A percentile compares a stretch with the other conserved stretches of the same genome.
phyloP scores from a whole-genome alignment of 257 asterid genomes.

The Anisodus acutangulus region DNA sequence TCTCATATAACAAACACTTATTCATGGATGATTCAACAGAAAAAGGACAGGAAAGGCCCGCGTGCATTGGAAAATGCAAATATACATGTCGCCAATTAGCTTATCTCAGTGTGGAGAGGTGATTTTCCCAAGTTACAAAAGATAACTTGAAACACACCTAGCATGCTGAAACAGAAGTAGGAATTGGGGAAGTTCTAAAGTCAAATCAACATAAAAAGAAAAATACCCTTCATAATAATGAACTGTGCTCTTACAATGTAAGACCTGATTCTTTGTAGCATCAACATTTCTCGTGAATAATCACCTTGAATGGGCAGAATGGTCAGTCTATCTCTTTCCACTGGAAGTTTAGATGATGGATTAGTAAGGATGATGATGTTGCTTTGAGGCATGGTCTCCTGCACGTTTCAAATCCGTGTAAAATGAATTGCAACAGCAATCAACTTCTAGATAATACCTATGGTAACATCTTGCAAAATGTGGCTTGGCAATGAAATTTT shows the following conservation, averaged over 20 bases:
- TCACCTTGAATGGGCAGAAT: constrained; percentile 92
- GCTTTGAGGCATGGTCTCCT: constrained; percentile 83
- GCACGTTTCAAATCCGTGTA: constrained; percentile 37
- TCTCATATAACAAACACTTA: not conserved
- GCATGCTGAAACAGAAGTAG: not conserved
- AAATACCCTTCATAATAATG: constrained; percentile 44
- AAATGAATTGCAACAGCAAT: not conserved
- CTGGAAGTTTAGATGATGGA: constrained; percentile 68
- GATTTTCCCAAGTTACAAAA: not conserved
- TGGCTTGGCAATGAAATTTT: constrained; percentile 4
- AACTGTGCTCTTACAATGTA: constrained; percentile 90
- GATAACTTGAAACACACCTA: constrained; percentile 11
- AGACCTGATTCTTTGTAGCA: constrained; percentile 99
- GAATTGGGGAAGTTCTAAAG: not conserved
- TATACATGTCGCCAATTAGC: constrained; percentile 6
- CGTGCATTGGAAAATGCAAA: not conserved
- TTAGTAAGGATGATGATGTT: constrained; percentile 74
- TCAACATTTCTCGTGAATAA: constrained; percentile 98
- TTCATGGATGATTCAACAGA: not conserved
- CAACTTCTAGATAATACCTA: not conserved
- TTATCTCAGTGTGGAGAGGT: not conserved
- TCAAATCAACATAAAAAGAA: constrained; percentile 36
- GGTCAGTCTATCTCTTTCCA: constrained; percentile 65
- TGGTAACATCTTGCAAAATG: not conserved
- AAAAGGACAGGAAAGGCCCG: not conserved